These are phyloP conservation scores for Martiniozyma abietophila DNA, from an alignment of 805 yeast genomes.

Conservation along the genomic window DNA sequence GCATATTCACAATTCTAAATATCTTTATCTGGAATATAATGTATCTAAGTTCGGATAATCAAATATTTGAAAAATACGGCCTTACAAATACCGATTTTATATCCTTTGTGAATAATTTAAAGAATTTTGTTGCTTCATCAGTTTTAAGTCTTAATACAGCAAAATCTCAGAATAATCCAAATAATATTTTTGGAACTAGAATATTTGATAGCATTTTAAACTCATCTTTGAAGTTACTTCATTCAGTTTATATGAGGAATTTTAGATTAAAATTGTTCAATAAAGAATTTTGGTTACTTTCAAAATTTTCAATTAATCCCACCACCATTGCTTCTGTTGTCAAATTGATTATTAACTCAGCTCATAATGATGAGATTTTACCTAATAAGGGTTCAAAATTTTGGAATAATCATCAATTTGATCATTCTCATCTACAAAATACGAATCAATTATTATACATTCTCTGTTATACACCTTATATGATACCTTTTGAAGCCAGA, in stretches of 20 bases:
- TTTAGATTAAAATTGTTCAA: slow-evolving; percentile 48
- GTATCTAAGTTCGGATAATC: slow-evolving; percentile 2
- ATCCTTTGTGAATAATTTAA: slow-evolving; percentile 38
- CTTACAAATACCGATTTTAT: slow-evolving; percentile 26
- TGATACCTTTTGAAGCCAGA: slow-evolving; percentile 65
- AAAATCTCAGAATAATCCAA: background rate
- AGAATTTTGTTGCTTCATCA: slow-evolving; percentile 36
- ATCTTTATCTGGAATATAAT: slow-evolving; percentile 1
- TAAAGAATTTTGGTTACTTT: slow-evolving; percentile 44
- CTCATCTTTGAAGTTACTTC: slow-evolving; percentile 40
- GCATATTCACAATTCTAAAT: background rate
- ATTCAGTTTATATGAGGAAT: slow-evolving; percentile 59
- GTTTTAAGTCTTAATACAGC: slow-evolving; percentile 16
- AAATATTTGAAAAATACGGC: slow-evolving; percentile 1
- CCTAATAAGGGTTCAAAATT: slow-evolving; percentile 8
- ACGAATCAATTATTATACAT: slow-evolving; percentile 37
- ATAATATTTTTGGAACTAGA: slow-evolving; percentile 13
- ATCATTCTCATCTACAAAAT: slow-evolving; percentile 13
- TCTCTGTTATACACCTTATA: slow-evolving; percentile 62
- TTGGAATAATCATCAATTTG: slow-evolving; percentile 5
- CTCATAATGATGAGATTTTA: slow-evolving; percentile 9
- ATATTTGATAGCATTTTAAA: slow-evolving; percentile 14
- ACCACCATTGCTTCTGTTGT: slow-evolving; percentile 17
- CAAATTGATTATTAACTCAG: slow-evolving; percentile 12
- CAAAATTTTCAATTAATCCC: slow-evolving; percentile 11